Conservation (phyloP, 164 flowering plant species). For the Magnolia changhungtana region DNA sequence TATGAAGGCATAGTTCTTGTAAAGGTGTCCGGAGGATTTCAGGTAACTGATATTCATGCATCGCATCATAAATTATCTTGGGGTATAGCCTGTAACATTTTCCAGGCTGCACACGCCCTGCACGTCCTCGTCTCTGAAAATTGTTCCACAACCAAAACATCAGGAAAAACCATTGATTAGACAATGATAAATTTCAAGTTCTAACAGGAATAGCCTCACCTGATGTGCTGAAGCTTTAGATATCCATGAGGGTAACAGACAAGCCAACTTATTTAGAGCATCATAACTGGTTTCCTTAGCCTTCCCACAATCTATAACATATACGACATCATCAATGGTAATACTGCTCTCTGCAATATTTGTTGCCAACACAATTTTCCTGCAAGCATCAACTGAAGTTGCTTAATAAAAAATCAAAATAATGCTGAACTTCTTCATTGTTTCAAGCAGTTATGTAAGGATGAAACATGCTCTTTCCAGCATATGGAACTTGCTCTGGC, state of each 20-base stretch:
- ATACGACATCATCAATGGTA: slow-evolving; percentile 95
- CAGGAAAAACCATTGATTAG: slow-evolving; percentile 2
- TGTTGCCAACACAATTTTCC: slow-evolving; percentile 95
- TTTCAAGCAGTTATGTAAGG: neutral
- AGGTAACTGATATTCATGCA: slow-evolving; percentile 83
- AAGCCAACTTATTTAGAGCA: slow-evolving; percentile 94
- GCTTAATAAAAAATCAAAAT: neutral
- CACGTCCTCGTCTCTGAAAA: slow-evolving; percentile 94
- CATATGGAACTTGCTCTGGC: neutral
- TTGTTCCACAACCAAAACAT: slow-evolving; percentile 8
- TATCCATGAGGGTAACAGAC: slow-evolving; percentile 92
- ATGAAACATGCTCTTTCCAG: neutral
- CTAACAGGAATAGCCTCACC: slow-evolving; percentile 34
- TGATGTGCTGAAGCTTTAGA: slow-evolving; percentile 99
- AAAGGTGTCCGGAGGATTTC: slow-evolving; percentile 93
- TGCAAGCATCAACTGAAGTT: slow-evolving; percentile 21
- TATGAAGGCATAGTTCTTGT: slow-evolving; percentile 86
- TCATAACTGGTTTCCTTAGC: slow-evolving; percentile 98
- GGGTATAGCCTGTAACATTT: slow-evolving; percentile 89
- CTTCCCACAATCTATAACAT: slow-evolving; percentile 95
- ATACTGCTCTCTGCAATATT: slow-evolving; percentile 98
- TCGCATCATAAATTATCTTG: slow-evolving; percentile 69
- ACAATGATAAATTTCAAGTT: neutral
- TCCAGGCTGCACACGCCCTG: slow-evolving; percentile 97
- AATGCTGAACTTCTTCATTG: neutral